Evolutionary conservation across 768 basidiomycete genomes (phyloP).

Genomic region (Tylopilus subfusipes): DNA sequence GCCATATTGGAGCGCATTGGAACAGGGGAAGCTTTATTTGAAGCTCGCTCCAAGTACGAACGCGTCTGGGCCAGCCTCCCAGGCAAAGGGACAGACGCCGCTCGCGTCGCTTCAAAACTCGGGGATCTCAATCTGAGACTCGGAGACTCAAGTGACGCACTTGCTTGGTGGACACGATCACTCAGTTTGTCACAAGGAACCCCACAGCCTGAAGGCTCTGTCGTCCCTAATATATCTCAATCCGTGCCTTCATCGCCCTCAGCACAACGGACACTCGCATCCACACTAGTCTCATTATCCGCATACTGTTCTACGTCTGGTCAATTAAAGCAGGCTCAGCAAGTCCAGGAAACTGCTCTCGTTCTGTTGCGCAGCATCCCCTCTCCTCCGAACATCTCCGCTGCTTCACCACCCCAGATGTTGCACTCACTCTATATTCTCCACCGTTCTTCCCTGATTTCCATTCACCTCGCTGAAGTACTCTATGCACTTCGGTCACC

Average conservation of each 20-base stretch:
- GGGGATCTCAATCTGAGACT: slow-evolving; percentile 62
- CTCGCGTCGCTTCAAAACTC: slow-evolving; percentile 59
- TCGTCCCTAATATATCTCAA: slow-evolving; percentile 32
- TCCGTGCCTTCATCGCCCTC: slow-evolving; percentile 52
- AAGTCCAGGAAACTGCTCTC: slow-evolving; percentile 54
- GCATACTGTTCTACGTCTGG: slow-evolving; percentile 63
- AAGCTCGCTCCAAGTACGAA: slow-evolving; percentile 56
- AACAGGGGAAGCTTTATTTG: slow-evolving; percentile 42
- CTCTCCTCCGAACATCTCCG: slow-evolving; percentile 41
- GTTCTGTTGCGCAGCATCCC: slow-evolving; percentile 51
- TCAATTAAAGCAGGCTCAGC: slow-evolving; percentile 51
- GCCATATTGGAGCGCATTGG: slow-evolving; percentile 61
- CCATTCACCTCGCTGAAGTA: slow-evolving; percentile 73
- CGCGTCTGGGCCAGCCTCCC: slow-evolving; percentile 51
- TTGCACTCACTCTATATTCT: slow-evolving; percentile 65
- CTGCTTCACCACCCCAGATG: slow-evolving; percentile 51
- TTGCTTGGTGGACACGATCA: slow-evolving; percentile 67
- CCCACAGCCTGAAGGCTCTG: slow-evolving; percentile 17
- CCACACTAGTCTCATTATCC: slow-evolving; percentile 66
- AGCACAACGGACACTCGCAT: slow-evolving; percentile 59
- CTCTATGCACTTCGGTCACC: slow-evolving; percentile 47
- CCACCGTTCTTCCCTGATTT: slow-evolving; percentile 71
- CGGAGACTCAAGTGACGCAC: slow-evolving; percentile 49
- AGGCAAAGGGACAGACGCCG: slow-evolving; percentile 41
- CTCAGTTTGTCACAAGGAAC: slow-evolving; percentile 44